phyloP scores from a whole-genome alignment of 2,329 filamentous ascomycete genomes.

The Monilinia polystroma region DNA sequence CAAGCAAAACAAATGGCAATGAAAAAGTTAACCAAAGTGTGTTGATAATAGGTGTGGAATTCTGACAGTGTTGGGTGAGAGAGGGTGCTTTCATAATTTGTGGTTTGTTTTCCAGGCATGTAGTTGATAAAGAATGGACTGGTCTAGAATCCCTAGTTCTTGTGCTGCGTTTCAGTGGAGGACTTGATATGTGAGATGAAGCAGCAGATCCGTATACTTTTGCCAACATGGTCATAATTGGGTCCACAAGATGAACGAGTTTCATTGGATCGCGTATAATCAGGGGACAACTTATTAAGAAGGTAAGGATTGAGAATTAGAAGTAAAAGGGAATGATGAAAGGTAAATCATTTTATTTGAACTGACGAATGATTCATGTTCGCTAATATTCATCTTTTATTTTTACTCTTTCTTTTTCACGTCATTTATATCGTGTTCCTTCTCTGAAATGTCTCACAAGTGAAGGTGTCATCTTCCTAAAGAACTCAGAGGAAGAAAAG shows the following conservation, averaged over 20 bases:
- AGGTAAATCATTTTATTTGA: not conserved
- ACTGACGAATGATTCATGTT: not conserved
- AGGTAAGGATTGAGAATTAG: not conserved
- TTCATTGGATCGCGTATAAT: not conserved
- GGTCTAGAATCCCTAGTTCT: not conserved
- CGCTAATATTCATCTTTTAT: not conserved
- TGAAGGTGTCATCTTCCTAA: not conserved
- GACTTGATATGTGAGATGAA: not conserved
- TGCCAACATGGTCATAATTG: not conserved
- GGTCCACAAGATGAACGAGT: not conserved
- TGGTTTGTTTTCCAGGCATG: not conserved
- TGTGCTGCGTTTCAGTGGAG: not conserved
- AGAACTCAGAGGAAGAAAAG: too few species aligned
- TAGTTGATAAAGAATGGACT: not conserved
- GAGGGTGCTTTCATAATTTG: not conserved
- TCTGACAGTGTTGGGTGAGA: not conserved
- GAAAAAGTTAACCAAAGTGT: not conserved
- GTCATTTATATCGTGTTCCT: not conserved
- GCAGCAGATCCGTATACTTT: not conserved
- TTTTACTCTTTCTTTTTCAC: not conserved
- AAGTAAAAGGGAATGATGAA: not conserved
- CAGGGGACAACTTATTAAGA: not conserved
- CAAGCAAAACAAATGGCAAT: not conserved
- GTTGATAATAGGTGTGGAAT: not conserved
- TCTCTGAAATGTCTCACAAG: not conserved